Evolutionary conservation across 345 rosid genomes (phyloP).

Genomic region (Leavenworthia alabamica): DNA sequence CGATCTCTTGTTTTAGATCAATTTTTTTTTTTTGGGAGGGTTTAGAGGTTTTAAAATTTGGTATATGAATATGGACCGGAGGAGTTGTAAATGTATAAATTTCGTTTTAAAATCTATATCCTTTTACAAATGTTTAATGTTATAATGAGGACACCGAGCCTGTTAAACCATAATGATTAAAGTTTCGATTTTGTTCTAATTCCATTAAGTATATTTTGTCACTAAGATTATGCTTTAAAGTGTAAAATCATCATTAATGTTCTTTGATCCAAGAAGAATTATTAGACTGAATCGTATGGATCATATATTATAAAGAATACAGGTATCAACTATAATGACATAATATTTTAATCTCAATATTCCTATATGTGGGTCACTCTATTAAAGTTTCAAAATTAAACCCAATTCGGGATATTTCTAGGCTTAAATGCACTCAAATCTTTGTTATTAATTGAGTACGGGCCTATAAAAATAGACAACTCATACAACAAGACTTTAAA

Average conservation of each 20-base stretch:
- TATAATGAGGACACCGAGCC: slow-evolving; percentile 19
- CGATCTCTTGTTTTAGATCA: no score
- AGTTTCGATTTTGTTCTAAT: slow-evolving; percentile 23
- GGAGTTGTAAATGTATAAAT: slow-evolving; percentile 29
- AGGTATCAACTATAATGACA: slow-evolving; percentile 8
- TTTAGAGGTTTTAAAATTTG: slow-evolving; percentile 25
- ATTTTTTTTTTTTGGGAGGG: not conserved
- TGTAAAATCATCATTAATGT: slow-evolving; percentile 19
- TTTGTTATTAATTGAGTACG: not conserved
- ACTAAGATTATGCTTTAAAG: slow-evolving; percentile 17
- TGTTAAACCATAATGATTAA: slow-evolving; percentile 28
- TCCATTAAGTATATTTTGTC: slow-evolving; percentile 22
- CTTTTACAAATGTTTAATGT: not conserved
- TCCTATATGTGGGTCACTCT: not conserved
- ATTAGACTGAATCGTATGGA: slow-evolving; percentile 11
- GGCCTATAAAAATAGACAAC: not conserved
- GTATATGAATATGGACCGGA: slow-evolving; percentile 22
- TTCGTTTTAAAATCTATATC: slow-evolving; percentile 16
- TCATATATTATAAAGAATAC: slow-evolving; percentile 24
- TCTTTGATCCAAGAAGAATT: slow-evolving; percentile 29
- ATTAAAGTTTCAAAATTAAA: not conserved
- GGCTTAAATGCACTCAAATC: not conserved
- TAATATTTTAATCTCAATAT: not conserved
- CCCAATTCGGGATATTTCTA: not conserved
- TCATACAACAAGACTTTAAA: not conserved